phyloP scores from a whole-genome alignment of 1,139 yeast species.

The Candida pseudoviswanathii region DNA sequence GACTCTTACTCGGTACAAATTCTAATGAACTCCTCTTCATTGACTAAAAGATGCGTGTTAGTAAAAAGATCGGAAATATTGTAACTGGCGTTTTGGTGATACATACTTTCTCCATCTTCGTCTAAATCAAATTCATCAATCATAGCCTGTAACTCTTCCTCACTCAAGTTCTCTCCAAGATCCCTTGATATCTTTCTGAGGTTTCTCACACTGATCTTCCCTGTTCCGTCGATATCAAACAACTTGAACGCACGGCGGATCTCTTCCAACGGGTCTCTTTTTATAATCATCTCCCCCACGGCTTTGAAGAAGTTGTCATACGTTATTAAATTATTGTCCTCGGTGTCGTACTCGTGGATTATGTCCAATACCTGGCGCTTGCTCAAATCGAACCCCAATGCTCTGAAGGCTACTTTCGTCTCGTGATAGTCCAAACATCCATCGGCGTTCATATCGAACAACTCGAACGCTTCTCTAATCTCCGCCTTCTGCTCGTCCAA shows the following conservation, averaged over 20 bases:
- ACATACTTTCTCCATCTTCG: conserved; percentile 86
- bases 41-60: conserved; percentile 39
- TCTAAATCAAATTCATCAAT: conserved; percentile 96
- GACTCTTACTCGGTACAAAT: conserved; percentile 68
- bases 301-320: conserved; percentile 81
- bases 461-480: conserved; percentile 87
- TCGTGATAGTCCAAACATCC: conserved; percentile 92
- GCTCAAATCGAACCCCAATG: conserved; percentile 85
- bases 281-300: conserved; percentile 75
- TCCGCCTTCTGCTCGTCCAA: conserved; percentile 91
- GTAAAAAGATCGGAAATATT: not conserved
- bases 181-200: conserved; percentile 90
- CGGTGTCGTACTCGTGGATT: conserved; percentile 80
- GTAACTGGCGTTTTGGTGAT: conserved; percentile 11
- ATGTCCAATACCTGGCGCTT: conserved; percentile 82
- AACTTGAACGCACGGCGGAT: conserved; percentile 85
- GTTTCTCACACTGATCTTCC: conserved; percentile 80
- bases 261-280: conserved; percentile 92
- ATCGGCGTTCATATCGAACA: conserved; percentile 92
- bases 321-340: conserved; percentile 69
- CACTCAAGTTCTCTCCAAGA: conserved; percentile 87
- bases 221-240: conserved; percentile 88
- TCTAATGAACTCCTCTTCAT: conserved; percentile 89
- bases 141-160: conserved; percentile 94
- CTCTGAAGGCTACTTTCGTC: conserved; percentile 87